A percentile compares a stretch with the other conserved stretches of the same genome.
Conservation (phyloP, 2,329 filamentous ascomycete genomes). For the Colletotrichum navitas region DNA sequence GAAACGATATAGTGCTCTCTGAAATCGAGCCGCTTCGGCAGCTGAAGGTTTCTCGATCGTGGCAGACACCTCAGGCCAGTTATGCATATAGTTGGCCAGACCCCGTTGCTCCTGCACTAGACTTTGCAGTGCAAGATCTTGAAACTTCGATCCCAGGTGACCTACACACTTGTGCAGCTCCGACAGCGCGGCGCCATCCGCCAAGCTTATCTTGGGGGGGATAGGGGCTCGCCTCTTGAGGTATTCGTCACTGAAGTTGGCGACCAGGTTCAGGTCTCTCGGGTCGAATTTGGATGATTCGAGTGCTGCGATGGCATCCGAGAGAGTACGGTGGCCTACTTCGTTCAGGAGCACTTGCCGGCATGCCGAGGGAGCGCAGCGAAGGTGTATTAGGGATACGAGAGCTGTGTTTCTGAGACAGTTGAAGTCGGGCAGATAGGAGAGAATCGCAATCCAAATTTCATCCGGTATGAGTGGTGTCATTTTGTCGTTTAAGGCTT, state of each 20-base stretch:
- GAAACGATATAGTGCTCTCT: slow-evolving; percentile 35
- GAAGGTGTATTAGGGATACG: slow-evolving; percentile 14
- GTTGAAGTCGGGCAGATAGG: slow-evolving; percentile 25
- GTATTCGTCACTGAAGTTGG: slow-evolving; percentile 26
- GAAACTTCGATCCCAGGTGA: slow-evolving; percentile 22
- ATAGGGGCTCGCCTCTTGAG: slow-evolving; percentile 24
- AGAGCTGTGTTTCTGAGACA: slow-evolving; percentile 31
- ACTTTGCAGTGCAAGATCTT: slow-evolving; percentile 14
- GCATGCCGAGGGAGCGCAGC: slow-evolving; percentile 36
- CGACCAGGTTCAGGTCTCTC: slow-evolving; percentile 11
- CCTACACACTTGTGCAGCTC: slow-evolving; percentile 13
- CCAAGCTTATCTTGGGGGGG: slow-evolving; percentile 19
- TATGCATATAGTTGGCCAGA: slow-evolving; percentile 27
- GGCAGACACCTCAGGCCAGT: slow-evolving; percentile 24
- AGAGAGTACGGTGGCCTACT: slow-evolving; percentile 13
- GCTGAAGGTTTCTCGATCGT: slow-evolving; percentile 8
- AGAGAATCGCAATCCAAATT: slow-evolving; percentile 31
- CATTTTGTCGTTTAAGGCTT: not conserved
- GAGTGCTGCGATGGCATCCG: slow-evolving; percentile 19
- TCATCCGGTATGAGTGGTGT: slow-evolving; percentile 25
- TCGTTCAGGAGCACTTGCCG: slow-evolving; percentile 36
- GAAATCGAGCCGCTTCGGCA: slow-evolving; percentile 25
- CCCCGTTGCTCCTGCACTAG: slow-evolving; percentile 25
- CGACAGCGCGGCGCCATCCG: slow-evolving; percentile 19
- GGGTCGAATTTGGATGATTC: slow-evolving; percentile 24